phyloP scores from a whole-genome alignment of 2,329 filamentous ascomycete genomes.

The Alternaria rosae region DNA sequence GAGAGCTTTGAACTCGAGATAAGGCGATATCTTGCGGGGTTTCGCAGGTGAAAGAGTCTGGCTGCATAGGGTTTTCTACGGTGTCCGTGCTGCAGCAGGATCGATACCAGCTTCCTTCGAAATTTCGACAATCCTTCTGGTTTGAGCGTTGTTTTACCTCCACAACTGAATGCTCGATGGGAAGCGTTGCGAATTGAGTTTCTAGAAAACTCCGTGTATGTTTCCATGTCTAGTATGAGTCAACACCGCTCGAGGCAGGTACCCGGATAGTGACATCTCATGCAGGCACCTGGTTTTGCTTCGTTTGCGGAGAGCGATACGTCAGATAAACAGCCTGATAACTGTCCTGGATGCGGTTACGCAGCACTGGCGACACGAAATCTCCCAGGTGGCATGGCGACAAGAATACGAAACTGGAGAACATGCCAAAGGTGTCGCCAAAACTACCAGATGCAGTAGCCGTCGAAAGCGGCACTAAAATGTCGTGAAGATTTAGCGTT shows the following conservation, averaged over 20 bases:
- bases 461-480: constrained; percentile 22
- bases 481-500: constrained; percentile 16
- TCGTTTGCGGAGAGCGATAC: background rate
- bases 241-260: background rate
- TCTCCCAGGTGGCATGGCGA: background rate
- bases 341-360: background rate
- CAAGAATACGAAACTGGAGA: background rate
- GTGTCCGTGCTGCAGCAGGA: constrained; percentile 1
- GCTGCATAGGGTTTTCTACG: background rate
- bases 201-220: background rate
- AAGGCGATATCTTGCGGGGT: background rate
- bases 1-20: background rate
- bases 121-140: background rate
- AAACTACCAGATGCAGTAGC: constrained; percentile 15
- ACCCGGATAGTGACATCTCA: background rate
- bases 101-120: background rate
- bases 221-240: background rate
- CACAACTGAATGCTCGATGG: background rate
- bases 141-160: background rate
- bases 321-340: background rate
- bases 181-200: background rate
- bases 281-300: background rate
- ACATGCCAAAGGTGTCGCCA: background rate
- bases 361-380: background rate
- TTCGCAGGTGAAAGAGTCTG: background rate